These are phyloP conservation scores for Aureobasidium sp. DNA, from an alignment of 2,329 filamentous ascomycete genomes.

Conservation along the genomic window DNA sequence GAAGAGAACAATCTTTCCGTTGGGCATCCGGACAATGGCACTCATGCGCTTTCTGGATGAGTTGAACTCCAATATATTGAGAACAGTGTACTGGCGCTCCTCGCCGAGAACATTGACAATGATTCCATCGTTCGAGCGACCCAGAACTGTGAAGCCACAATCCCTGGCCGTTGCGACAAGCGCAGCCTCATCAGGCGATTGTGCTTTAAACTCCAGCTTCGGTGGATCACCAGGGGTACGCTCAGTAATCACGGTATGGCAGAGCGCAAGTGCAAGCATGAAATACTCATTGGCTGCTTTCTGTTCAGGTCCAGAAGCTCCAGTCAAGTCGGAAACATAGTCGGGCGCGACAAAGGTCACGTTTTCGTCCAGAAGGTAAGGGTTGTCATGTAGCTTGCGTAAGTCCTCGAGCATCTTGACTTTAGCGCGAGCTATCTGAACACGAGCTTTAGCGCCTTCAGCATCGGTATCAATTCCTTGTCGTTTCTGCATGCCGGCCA, in stretches of 20 bases:
- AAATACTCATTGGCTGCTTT: conserved; percentile 73
- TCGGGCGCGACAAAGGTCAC: conserved; percentile 89
- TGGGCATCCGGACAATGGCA: conserved; percentile 88
- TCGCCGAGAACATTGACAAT: conserved; percentile 79
- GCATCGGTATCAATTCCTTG: conserved; percentile 78
- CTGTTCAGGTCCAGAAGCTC: conserved; percentile 68
- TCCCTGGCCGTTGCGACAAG: conserved; percentile 90
- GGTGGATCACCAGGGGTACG: conserved; percentile 82
- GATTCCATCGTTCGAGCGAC: conserved; percentile 69
- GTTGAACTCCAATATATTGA: conserved; percentile 97
- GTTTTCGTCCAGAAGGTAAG: conserved; percentile 80
- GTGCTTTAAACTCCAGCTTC: conserved; percentile 88
- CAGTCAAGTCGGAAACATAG: conserved; percentile 74
- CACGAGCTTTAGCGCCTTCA: conserved; percentile 61
- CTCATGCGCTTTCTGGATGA: conserved; percentile 97
- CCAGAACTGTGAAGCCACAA: conserved; percentile 87
- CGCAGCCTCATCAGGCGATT: conserved; percentile 93
- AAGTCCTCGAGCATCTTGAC: conserved; percentile 62
- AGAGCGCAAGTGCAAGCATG: conserved; percentile 92
- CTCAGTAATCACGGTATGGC: conserved; percentile 92
- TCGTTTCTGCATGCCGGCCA: conserved; percentile 90
- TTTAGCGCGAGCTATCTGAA: conserved; percentile 73
- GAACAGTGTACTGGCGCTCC: conserved; percentile 73
- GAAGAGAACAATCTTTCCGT: conserved; percentile 80
- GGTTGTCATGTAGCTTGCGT: conserved; percentile 74